These are phyloP conservation scores for Blechomonas ayalai DNA, from an alignment of 208 protist genomes.

Conservation along the genomic window DNA sequence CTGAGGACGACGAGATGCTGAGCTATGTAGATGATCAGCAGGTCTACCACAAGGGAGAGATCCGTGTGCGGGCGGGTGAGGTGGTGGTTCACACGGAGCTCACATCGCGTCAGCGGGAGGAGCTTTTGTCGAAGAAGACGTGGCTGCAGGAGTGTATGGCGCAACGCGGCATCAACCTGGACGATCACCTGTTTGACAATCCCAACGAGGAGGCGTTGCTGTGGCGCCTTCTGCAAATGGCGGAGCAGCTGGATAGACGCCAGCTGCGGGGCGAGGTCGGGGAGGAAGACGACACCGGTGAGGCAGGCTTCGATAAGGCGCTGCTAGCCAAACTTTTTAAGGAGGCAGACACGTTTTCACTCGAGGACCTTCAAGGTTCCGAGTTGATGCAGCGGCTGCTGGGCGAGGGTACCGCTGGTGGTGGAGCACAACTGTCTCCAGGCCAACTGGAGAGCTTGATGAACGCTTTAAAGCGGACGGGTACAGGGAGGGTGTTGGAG, in stretches of 20 bases:
- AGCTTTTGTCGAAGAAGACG: slow-evolving; percentile 24
- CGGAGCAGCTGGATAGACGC: slow-evolving; percentile 8
- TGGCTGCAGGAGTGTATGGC: slow-evolving; percentile 32
- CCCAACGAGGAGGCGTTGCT: slow-evolving; percentile 27
- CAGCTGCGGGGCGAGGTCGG: slow-evolving; percentile 22
- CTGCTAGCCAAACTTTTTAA: slow-evolving; percentile 48
- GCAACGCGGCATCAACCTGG: slow-evolving; percentile 34
- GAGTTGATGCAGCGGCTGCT: slow-evolving; percentile 44
- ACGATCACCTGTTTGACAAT: slow-evolving; percentile 23
- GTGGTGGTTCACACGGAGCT: slow-evolving; percentile 1
- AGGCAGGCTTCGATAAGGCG: slow-evolving; percentile 21
- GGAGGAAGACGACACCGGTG: slow-evolving; percentile 14
- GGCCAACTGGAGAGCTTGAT: slow-evolving; percentile 41
- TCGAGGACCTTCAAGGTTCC: slow-evolving; percentile 45
- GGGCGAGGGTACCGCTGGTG: slow-evolving; percentile 11
- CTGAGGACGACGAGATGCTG: no score
- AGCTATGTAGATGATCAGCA: no score
- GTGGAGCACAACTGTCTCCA: slow-evolving; percentile 24
- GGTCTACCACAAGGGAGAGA: no score
- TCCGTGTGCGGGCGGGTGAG: background rate
- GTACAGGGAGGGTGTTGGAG: slow-evolving; percentile 7
- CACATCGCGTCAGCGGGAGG: slow-evolving; percentile 15
- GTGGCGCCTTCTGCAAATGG: slow-evolving; percentile 37
- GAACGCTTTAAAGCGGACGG: slow-evolving; percentile 16
- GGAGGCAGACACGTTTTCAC: slow-evolving; percentile 25